Evolutionary conservation across 1,284 basidiomycete species (phyloP).

Genomic region (Ustilago loliicola): DNA sequence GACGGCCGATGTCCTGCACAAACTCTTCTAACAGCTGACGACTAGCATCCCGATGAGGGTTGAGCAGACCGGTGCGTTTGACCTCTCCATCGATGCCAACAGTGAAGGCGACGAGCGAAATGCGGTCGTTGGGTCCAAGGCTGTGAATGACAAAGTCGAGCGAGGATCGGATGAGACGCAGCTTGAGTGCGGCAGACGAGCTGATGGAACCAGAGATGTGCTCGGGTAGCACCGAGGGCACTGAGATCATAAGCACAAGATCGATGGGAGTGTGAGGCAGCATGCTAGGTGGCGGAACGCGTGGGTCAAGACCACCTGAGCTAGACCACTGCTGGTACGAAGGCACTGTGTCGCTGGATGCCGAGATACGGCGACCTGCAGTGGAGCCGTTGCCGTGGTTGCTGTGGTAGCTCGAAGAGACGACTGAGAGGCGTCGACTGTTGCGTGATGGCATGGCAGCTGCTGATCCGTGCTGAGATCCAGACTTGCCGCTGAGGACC

Average conservation of each 20-base stretch:
- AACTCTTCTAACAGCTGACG: conserved; percentile 52
- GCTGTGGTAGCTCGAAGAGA: conserved; percentile 47
- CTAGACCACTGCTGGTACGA: conserved; percentile 61
- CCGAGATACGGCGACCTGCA: conserved; percentile 19
- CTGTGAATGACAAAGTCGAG: conserved; percentile 63
- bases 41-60: conserved; percentile 49
- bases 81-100: conserved; percentile 61
- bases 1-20: conserved; percentile 57
- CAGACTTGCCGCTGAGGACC: conserved; percentile 52
- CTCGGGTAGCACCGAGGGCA: conserved; percentile 74
- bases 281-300: conserved; percentile 58
- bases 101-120: conserved; percentile 61
- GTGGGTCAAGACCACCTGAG: conserved; percentile 63
- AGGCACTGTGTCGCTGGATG: conserved; percentile 35
- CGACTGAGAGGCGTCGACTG: conserved; percentile 29
- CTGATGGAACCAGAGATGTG: conserved; percentile 74
- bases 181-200: conserved; percentile 77
- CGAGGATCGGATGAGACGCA: conserved; percentile 62
- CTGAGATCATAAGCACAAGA: conserved; percentile 88
- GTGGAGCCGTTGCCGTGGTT: conserved; percentile 18
- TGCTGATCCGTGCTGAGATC: conserved; percentile 31
- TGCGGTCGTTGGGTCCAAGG: conserved; percentile 62
- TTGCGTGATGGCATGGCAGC: conserved; percentile 29
- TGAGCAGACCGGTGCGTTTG: conserved; percentile 58
- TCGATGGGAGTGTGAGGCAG: conserved; percentile 88